Evolutionary conservation across 257 asterid species (phyloP).

Genomic region (Solanum chiquidenum): DNA sequence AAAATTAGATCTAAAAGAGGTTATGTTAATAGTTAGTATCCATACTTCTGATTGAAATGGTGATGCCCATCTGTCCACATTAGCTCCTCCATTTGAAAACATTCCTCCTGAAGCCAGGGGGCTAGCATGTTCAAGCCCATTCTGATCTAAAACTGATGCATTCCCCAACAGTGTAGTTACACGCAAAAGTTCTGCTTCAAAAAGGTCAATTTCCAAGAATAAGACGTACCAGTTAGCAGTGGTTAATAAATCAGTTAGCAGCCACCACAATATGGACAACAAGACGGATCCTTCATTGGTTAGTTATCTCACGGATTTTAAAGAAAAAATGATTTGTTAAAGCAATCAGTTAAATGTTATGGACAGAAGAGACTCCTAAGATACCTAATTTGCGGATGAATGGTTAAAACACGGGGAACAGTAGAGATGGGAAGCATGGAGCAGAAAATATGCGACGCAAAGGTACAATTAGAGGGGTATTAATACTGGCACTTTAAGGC

Average conservation of each 20-base stretch:
- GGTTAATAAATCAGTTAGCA: slow-evolving; percentile 69
- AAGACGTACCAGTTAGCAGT: slow-evolving; percentile 98
- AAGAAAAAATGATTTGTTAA: neutral
- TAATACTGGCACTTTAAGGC: neutral
- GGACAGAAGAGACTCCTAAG: neutral
- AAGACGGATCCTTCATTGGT: slow-evolving; percentile 41
- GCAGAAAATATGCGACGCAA: neutral
- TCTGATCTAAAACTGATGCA: slow-evolving; percentile 98
- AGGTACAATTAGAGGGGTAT: neutral
- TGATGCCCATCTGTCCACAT: slow-evolving; percentile 95
- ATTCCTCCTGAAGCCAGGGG: slow-evolving; percentile 99
- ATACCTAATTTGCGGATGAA: neutral
- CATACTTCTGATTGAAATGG: slow-evolving; percentile 99
- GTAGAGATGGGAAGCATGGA: neutral
- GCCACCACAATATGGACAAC: slow-evolving; percentile 73
- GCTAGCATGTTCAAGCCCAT: slow-evolving; percentile 99
- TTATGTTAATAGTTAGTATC: slow-evolving; percentile 98
- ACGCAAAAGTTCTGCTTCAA: slow-evolving; percentile 99
- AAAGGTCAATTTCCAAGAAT: slow-evolving; percentile 98
- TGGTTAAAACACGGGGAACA: neutral
- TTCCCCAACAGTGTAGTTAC: slow-evolving; percentile 99
- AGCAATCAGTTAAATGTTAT: neutral
- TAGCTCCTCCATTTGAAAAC: slow-evolving; percentile 98
- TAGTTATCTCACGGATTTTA: slow-evolving; percentile 24
- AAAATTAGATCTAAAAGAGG: slow-evolving; percentile 65